phyloP scores from a whole-genome alignment of 805 yeast species.

The Sugiyamaella marilandica region DNA sequence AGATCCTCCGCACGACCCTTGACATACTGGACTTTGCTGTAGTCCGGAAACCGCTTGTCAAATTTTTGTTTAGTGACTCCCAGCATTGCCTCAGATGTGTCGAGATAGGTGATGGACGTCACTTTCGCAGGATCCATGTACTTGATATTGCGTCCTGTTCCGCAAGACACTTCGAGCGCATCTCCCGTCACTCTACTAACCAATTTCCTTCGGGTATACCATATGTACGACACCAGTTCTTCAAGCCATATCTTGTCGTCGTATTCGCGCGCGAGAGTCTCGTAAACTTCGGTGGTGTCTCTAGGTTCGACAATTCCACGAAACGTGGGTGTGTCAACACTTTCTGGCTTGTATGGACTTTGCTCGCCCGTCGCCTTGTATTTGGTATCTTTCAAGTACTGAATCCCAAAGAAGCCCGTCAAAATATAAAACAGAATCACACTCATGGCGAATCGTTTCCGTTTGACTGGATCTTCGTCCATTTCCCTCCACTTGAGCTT shows the following conservation, averaged over 20 bases:
- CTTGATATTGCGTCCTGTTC: constrained; percentile 89
- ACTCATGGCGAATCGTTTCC: constrained; percentile 17
- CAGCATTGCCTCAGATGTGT: constrained; percentile 82
- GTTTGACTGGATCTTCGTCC: constrained; percentile 18
- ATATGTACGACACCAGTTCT: constrained; percentile 44
- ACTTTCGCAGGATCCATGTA: constrained; percentile 59
- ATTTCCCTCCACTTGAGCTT: constrained; percentile 13
- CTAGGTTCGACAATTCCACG: constrained; percentile 55
- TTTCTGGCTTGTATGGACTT: constrained; percentile 27
- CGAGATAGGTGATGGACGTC: constrained; percentile 76
- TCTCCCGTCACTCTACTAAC: constrained; percentile 80
- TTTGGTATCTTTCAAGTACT: constrained; percentile 32
- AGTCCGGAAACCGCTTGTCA: constrained; percentile 59
- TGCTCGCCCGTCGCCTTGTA: constrained; percentile 34
- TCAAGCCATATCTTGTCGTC: constrained; percentile 77
- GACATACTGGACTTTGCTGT: constrained; percentile 73
- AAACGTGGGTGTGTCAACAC: constrained; percentile 1
- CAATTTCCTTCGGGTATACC: constrained; percentile 68
- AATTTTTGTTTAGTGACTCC: constrained; percentile 73
- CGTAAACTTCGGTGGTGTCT: constrained; percentile 67
- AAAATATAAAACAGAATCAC: constrained; percentile 21
- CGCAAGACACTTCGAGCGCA: constrained; percentile 90
- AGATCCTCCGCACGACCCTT: constrained; percentile 87
- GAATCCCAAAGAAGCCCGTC: constrained; percentile 23
- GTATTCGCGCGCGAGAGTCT: constrained; percentile 70